Evolutionary conservation across 306 rosid species (phyloP).

Genomic region (Benincasa hispida): DNA sequence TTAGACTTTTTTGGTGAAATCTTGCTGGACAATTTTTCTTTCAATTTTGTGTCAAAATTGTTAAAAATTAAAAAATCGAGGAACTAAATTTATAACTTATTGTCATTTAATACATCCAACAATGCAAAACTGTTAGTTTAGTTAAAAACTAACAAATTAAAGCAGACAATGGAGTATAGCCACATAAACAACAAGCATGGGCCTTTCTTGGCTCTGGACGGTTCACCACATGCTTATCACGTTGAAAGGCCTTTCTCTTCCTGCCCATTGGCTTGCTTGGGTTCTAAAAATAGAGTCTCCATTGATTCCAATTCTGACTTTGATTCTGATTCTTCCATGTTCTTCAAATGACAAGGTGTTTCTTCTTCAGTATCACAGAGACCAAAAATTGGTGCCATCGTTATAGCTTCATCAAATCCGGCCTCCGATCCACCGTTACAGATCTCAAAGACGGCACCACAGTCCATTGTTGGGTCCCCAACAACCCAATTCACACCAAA

Average conservation of each 20-base stretch:
- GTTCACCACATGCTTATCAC: conserved; percentile 3
- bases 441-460: conserved; percentile 58
- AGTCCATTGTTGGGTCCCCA: conserved; percentile 84
- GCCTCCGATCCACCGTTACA: conserved; percentile 48
- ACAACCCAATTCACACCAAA: conserved; percentile 19
- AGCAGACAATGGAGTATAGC: neutral
- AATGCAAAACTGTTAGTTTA: no score
- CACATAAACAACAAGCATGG: neutral
- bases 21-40: no score
- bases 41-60: no score
- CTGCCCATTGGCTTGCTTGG: neutral
- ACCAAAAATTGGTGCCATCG: conserved; percentile 43
- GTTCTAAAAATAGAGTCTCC: neutral
- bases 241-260: neutral
- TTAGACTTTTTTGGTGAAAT: no score
- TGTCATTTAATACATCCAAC: no score
- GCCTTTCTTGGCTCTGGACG: neutral
- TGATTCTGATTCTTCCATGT: neutral
- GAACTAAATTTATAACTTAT: no score
- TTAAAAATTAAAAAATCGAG: no score
- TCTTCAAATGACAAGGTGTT: conserved; percentile 24
- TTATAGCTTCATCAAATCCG: conserved; percentile 35
- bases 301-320: neutral
- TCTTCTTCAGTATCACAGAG: conserved; percentile 57
- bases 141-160: no score